phyloP scores from a whole-genome alignment of 768 basidiomycete species.

The Tremella mesenterica region DNA sequence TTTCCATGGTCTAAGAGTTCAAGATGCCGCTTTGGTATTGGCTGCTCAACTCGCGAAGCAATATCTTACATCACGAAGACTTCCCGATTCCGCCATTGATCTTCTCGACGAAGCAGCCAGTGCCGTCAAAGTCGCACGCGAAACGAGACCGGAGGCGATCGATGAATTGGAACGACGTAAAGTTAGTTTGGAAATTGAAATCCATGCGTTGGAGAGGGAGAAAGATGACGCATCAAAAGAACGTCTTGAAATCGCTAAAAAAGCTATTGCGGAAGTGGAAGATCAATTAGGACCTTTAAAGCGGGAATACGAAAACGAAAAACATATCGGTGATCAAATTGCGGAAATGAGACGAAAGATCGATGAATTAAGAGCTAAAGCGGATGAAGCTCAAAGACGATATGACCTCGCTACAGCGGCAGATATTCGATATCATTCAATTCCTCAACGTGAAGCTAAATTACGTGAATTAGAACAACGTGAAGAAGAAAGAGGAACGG shows the following conservation, averaged over 20 bases:
- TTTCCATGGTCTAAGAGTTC: conserved; percentile 65
- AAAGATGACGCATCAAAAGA: conserved; percentile 84
- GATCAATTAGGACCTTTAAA: conserved; percentile 74
- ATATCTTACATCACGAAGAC: conserved; percentile 55
- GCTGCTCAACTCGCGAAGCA: conserved; percentile 89
- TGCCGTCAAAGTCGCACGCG: conserved; percentile 72
- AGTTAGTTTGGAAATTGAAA: conserved; percentile 86
- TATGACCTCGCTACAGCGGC: conserved; percentile 49
- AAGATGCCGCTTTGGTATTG: conserved; percentile 75
- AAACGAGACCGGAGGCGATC: conserved; percentile 87
- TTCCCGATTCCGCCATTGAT: conserved; percentile 64
- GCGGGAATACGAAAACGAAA: conserved; percentile 79
- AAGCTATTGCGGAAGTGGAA: conserved; percentile 71
- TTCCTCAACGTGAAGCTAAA: conserved; percentile 69
- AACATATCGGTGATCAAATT: conserved; percentile 70
- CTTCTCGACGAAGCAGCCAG: conserved; percentile 86
- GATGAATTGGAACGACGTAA: conserved; percentile 81
- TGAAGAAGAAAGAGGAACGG: conserved; percentile 50
- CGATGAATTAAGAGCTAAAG: conserved; percentile 83
- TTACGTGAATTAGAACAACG: conserved; percentile 53
- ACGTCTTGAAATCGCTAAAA: conserved; percentile 62
- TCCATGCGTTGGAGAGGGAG: conserved; percentile 87
- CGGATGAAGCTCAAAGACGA: conserved; percentile 83
- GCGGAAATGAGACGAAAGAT: conserved; percentile 67
- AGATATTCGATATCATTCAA: conserved; percentile 81